These are phyloP conservation scores for Cardiospermum halicacabum DNA, from an alignment of 345 rosid species.

Conservation along the genomic window DNA sequence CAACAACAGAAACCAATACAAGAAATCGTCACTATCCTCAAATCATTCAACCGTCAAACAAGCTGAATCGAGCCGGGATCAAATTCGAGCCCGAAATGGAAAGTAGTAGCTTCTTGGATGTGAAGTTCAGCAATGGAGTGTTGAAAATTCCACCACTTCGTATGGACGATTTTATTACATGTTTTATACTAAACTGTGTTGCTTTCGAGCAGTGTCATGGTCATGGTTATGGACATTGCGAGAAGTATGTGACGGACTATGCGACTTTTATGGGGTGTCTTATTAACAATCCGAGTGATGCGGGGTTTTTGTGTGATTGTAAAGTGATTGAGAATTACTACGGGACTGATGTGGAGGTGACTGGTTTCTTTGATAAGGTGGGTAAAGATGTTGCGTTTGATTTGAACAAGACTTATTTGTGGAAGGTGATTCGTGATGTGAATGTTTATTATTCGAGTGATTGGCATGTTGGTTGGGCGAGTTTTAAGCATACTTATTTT, in stretches of 20 bases:
- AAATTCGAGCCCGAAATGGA: conserved; percentile 22
- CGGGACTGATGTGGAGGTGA: conserved; percentile 66
- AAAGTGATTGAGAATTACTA: conserved; percentile 61
- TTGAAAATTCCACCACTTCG: conserved; percentile 60
- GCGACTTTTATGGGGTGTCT: conserved; percentile 62
- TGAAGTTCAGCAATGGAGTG: conserved; percentile 46
- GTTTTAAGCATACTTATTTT: conserved; percentile 65
- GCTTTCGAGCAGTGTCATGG: conserved; percentile 76
- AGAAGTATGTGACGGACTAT: conserved; percentile 66
- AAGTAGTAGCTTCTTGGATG: conserved; percentile 54
- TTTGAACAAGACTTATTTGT: conserved; percentile 44
- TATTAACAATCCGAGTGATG: conserved; percentile 53
- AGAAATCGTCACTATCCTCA: background rate
- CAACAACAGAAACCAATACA: conserved; percentile 21
- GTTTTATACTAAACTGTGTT: conserved; percentile 62
- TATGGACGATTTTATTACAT: conserved; percentile 65
- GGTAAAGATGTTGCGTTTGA: conserved; percentile 81
- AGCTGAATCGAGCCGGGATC: conserved; percentile 64
- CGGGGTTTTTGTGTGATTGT: conserved; percentile 51
- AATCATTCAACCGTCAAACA: conserved; percentile 66
- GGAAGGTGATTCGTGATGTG: conserved; percentile 43
- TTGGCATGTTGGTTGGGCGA: conserved; percentile 60
- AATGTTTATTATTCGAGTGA: conserved; percentile 44
- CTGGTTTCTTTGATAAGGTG: conserved; percentile 44
- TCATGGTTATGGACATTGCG: conserved; percentile 39